phyloP scores from a whole-genome alignment of 75 land plant species.

The Cryptomeria japonica region DNA sequence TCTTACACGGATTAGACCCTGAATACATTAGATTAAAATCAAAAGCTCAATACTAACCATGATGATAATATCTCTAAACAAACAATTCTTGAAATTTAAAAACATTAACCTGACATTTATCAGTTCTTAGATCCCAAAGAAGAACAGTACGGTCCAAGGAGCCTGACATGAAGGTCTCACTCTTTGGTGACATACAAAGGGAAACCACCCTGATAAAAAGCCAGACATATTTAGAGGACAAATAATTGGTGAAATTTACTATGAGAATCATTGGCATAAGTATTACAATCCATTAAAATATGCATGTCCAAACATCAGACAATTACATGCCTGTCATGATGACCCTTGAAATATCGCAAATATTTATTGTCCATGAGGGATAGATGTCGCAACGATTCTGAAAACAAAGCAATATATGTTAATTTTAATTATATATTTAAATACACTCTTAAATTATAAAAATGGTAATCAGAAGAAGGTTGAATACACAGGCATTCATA shows the following conservation, averaged over 20 bases:
- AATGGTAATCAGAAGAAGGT: neutral
- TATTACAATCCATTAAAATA: slow-evolving; percentile 1
- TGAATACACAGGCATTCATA: slow-evolving; percentile 25
- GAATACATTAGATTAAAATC: slow-evolving; percentile 5
- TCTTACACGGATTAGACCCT: slow-evolving; percentile 81
- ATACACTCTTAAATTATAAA: slow-evolving; percentile 4
- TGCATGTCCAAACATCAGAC: neutral
- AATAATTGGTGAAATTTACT: neutral
- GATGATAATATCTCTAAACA: neutral
- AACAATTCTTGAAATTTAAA: neutral
- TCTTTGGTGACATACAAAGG: slow-evolving; percentile 67
- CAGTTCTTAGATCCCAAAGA: slow-evolving; percentile 85
- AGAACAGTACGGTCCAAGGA: slow-evolving; percentile 88
- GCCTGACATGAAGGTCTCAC: slow-evolving; percentile 79
- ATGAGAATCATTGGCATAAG: neutral
- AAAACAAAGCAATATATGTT: neutral
- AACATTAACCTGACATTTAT: slow-evolving; percentile 68
- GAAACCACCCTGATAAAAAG: slow-evolving; percentile 68
- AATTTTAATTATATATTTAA: neutral
- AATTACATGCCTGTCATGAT: slow-evolving; percentile 79
- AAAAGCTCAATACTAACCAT: neutral
- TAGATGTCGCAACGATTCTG: slow-evolving; percentile 94
- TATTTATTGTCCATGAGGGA: slow-evolving; percentile 94
- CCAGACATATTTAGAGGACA: slow-evolving; percentile 1
- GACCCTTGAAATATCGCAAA: slow-evolving; percentile 97